Base-by-base conservation (phyloP, 129 eudicot species). In the Tanacetum coccineum region DNA sequence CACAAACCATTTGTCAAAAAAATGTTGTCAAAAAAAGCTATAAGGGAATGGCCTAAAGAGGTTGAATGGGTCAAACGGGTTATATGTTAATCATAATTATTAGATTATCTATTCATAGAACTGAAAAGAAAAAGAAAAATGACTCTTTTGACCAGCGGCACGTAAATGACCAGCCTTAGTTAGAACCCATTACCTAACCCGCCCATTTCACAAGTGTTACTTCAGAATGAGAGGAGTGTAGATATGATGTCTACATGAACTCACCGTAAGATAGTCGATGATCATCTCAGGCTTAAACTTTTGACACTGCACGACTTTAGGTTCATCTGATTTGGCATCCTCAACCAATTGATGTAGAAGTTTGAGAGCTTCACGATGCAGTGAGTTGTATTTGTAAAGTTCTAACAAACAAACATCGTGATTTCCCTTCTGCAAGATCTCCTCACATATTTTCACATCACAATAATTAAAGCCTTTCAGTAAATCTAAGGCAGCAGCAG, bases 331-430 rank as follows among this genome's bases (percentile, higher is more conserved):
- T 66, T 81, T 82, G 15, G 95, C 75, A 60, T 87, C 84, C 76
- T 94, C 97, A 61, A 94, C 79, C 57, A 94, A 62, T 66, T 87
- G 76, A 75, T 89, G 97, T 50, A 94, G 92, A 79, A 87, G 95
- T 71, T 79, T 71, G 59, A 94, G 84, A 59, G 96, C 95, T 83
- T 93, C 96, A 63, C 81, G 99, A 60, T 93, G 96, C 96, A 84
- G 82, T 36, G 77, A 15, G 75, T 93, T 93, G 80, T 84, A 84
- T 76, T 70, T 93, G 70, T 93, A 93, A 30, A 86, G 89, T 79
- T 87, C 96, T 58, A 93, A 26, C 74, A 88, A 78, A 63, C 95
- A 83, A 62, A 60, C 78, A 77, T 84, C 32, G 44, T 89, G 85
- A 60, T 82, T 82, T 66, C 81, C 81, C 77, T 93, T 85, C 74